phyloP scores from a whole-genome alignment of 1,284 basidiomycete species.

The Ustilago crameri region DNA sequence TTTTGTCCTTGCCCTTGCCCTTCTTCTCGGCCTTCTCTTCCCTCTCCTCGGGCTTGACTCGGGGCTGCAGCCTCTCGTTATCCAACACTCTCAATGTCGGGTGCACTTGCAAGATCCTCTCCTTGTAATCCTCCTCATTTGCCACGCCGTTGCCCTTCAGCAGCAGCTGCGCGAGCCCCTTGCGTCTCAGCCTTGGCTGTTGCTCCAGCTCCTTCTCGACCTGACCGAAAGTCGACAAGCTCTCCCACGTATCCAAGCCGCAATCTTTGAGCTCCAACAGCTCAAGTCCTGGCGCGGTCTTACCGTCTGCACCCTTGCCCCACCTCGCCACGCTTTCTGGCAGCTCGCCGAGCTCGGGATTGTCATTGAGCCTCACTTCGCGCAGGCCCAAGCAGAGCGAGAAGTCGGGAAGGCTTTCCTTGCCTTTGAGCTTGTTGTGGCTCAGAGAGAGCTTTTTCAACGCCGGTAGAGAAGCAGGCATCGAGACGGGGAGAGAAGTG shows the following conservation, averaged over 20 bases:
- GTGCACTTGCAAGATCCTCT: conserved; percentile 39
- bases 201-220: conserved; percentile 10
- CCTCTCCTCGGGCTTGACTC: conserved; percentile 15
- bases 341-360: conserved; percentile 34
- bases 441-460: conserved; percentile 62
- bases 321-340: conserved; percentile 54
- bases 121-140: conserved; percentile 30
- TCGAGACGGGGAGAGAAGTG: conserved; percentile 44
- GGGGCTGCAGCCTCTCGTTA: conserved; percentile 43
- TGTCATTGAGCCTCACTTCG: conserved; percentile 61
- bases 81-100: conserved; percentile 54
- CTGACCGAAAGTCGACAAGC: conserved; percentile 38
- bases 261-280: conserved; percentile 61
- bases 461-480: conserved; percentile 54
- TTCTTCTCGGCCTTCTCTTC: conserved; percentile 5
- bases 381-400: conserved; percentile 53
- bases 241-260: conserved; percentile 50
- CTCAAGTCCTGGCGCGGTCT: conserved; percentile 54
- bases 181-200: conserved; percentile 30
- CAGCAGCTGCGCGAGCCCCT: conserved; percentile 53
- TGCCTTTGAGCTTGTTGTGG: conserved; percentile 53
- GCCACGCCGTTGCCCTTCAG: conserved; percentile 58
- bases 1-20: not conserved
- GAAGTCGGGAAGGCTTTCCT: conserved; percentile 57
- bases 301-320: conserved; percentile 60